Evolutionary conservation across 306 rosid species (phyloP).

Genomic region (Prunus armeniaca): DNA sequence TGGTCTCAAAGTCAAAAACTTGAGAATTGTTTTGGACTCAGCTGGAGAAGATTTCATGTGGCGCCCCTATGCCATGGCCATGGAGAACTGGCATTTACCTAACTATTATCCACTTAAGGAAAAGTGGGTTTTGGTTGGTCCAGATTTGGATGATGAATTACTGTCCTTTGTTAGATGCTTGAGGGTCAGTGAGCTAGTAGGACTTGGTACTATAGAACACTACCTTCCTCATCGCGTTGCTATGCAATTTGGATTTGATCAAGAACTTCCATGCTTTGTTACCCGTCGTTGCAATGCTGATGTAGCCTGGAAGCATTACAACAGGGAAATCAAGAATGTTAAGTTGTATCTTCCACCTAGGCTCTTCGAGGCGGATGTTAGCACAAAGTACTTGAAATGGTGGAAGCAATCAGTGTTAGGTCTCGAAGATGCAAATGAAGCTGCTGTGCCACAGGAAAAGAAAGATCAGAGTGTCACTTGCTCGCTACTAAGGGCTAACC

Average conservation of each 20-base stretch:
- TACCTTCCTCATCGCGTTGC: slow-evolving; percentile 58
- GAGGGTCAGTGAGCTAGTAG: slow-evolving; percentile 43
- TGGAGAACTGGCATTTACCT: slow-evolving; percentile 15
- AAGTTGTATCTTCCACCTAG: slow-evolving; percentile 37
- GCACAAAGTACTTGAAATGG: slow-evolving; percentile 14
- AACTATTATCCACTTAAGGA: slow-evolving; percentile 33
- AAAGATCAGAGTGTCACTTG: background rate
- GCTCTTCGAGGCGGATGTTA: slow-evolving; percentile 31
- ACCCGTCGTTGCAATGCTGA: background rate
- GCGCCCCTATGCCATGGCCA: slow-evolving; percentile 42
- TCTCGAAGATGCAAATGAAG: background rate
- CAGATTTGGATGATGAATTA: slow-evolving; percentile 20
- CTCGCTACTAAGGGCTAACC: background rate
- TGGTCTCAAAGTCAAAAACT: slow-evolving; percentile 19
- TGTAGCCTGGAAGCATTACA: slow-evolving; percentile 38
- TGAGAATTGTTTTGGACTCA: slow-evolving; percentile 31
- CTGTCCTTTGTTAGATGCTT: slow-evolving; percentile 28
- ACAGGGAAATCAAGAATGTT: slow-evolving; percentile 4
- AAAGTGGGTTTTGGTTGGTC: slow-evolving; percentile 17
- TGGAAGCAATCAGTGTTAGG: slow-evolving; percentile 2
- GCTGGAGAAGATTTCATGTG: slow-evolving; percentile 32
- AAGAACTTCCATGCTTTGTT: slow-evolving; percentile 41
- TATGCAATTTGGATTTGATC: slow-evolving; percentile 64
- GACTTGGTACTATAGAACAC: slow-evolving; percentile 31
- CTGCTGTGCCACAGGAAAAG: background rate